Percentiles rank a stretch among this genome's conserved stretches.
phyloP scores from a whole-genome alignment of 495 filamentous ascomycete species.

The Penicillium verhagenii region DNA sequence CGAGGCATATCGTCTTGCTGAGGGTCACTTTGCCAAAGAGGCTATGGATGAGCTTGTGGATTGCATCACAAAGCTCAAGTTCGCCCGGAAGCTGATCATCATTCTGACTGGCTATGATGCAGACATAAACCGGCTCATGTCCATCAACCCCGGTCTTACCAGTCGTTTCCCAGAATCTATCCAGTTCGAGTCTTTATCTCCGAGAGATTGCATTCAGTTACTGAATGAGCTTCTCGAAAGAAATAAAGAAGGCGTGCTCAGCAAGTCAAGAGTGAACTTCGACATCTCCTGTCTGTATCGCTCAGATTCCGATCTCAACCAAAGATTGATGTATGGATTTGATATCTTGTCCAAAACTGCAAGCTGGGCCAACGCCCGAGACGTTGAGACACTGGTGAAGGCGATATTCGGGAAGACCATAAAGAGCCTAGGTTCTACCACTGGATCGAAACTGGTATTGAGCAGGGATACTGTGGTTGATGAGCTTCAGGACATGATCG shows the following conservation, averaged over 20 bases:
- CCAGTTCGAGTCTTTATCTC: slow-evolving; percentile 38
- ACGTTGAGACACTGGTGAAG: slow-evolving; percentile 58
- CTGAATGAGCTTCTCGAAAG: slow-evolving; percentile 26
- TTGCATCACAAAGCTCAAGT: slow-evolving; percentile 62
- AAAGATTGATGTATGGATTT: slow-evolving; percentile 37
- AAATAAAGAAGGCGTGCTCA: slow-evolving; percentile 14
- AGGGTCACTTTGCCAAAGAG: slow-evolving; percentile 61
- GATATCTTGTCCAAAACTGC: slow-evolving; percentile 38
- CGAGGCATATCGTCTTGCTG: slow-evolving; percentile 59
- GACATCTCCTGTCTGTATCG: slow-evolving; percentile 37
- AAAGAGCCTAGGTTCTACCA: slow-evolving; percentile 8
- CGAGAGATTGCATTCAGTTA: slow-evolving; percentile 43
- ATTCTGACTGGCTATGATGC: slow-evolving; percentile 70
- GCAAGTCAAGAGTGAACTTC: slow-evolving; percentile 25
- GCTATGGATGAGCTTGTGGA: slow-evolving; percentile 75
- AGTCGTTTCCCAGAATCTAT: slow-evolving; percentile 54
- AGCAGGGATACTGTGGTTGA: slow-evolving; percentile 32
- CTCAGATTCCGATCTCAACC: slow-evolving; percentile 7
- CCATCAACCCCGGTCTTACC: slow-evolving; percentile 47
- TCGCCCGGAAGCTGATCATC: slow-evolving; percentile 61
- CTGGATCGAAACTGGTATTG: slow-evolving; percentile 22
- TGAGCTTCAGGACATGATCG: slow-evolving; percentile 43
- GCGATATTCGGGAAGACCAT: slow-evolving; percentile 48
- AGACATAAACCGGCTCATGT: slow-evolving; percentile 70
- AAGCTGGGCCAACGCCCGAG: slow-evolving; percentile 70